phyloP scores from a whole-genome alignment of 2,329 filamentous ascomycete species.

The Exophiala oligosperma region DNA sequence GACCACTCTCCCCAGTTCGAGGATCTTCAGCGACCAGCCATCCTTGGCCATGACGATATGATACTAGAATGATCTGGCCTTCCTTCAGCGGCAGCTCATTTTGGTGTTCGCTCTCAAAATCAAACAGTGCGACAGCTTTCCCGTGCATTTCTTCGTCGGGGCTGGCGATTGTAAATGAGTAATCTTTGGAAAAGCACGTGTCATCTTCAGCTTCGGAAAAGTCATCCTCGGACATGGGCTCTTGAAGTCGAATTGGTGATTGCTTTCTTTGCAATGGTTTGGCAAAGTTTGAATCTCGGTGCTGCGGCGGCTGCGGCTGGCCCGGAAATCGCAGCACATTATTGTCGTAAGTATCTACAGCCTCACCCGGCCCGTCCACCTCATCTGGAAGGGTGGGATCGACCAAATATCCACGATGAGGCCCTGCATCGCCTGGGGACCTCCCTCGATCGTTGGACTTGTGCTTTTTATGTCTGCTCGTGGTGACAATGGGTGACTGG shows the following conservation, averaged over 20 bases:
- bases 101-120: conserved; percentile 92
- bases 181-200: conserved; percentile 83
- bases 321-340: conserved; percentile 45
- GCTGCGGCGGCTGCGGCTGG: conserved; percentile 57
- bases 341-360: conserved; percentile 70
- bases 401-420: conserved; percentile 66
- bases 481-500: conserved; percentile 82
- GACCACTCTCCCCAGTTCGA: conserved; percentile 86
- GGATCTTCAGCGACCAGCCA: conserved; percentile 98
- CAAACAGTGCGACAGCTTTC: conserved; percentile 91
- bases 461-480: conserved; percentile 81
- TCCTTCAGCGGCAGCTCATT: conserved; percentile 92
- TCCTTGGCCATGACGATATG: conserved; percentile 91
- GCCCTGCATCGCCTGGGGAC: conserved; percentile 52
- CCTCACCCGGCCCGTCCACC: conserved; percentile 73
- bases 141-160: conserved; percentile 98
- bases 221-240: conserved; percentile 42
- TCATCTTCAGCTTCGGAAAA: conserved; percentile 59
- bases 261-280: conserved; percentile 39
- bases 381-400: conserved; percentile 68
- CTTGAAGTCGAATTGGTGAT: conserved; percentile 20
- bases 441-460: conserved; percentile 61
- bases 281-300: conserved; percentile 58
- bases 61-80: conserved; percentile 94
- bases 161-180: conserved; percentile 91